Evolutionary conservation across 129 eudicot genomes (phyloP).

Genomic region (Lonicera japonica): DNA sequence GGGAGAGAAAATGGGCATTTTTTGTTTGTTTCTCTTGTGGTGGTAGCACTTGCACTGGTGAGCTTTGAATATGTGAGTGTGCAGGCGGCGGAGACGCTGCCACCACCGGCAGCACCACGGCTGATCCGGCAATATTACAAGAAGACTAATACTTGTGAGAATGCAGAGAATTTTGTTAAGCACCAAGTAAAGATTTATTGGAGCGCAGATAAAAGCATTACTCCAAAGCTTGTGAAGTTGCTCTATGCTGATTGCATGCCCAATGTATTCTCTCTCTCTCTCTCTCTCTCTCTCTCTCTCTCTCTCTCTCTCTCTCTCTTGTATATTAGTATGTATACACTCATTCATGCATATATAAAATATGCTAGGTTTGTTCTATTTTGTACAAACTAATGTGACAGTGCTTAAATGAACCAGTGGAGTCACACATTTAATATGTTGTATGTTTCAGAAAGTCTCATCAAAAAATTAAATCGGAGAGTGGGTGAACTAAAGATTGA

Average conservation of each 20-base stretch:
- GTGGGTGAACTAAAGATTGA: too few relatives aligned
- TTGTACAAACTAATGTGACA: too few relatives aligned
- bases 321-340: too few relatives aligned
- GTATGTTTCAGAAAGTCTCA: too few relatives aligned
- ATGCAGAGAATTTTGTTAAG: conserved; percentile 56
- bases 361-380: too few relatives aligned
- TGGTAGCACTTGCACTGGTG: conserved; percentile 25
- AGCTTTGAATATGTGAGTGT: conserved; percentile 29
- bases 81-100: conserved; percentile 49
- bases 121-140: conserved; percentile 61
- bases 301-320: too few relatives aligned
- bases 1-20: conserved; percentile 26
- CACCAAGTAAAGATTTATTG: conserved; percentile 50
- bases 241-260: conserved; percentile 90
- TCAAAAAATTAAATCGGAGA: too few relatives aligned
- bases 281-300: neutral
- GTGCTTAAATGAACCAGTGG: too few relatives aligned
- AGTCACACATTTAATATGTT: too few relatives aligned
- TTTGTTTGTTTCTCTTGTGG: neutral
- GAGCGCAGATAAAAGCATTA: conserved; percentile 36
- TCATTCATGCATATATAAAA: neutral
- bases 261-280: conserved; percentile 38
- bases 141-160: conserved; percentile 63
- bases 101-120: conserved; percentile 35
- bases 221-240: conserved; percentile 73